phyloP scores from a whole-genome alignment of 2,329 filamentous ascomycete genomes.

The Phoma herbarum region DNA sequence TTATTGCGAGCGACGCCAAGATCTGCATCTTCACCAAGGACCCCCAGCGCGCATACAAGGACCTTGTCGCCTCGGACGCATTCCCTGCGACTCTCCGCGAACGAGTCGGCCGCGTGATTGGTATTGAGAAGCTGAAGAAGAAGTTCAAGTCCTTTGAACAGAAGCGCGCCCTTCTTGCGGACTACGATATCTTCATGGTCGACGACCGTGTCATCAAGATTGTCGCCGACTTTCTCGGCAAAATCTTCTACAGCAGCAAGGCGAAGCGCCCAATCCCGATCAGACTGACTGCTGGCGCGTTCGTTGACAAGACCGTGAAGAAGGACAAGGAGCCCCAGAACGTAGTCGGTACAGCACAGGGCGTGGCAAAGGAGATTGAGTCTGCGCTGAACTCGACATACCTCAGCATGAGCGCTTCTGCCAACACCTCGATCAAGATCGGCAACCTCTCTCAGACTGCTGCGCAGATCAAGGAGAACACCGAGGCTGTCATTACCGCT shows the following conservation, averaged over 20 bases:
- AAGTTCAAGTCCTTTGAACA: constrained; percentile 92
- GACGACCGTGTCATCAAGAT: constrained; percentile 82
- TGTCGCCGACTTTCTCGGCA: constrained; percentile 82
- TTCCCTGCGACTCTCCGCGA: constrained; percentile 59
- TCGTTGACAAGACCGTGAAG: constrained; percentile 63
- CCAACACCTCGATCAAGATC: constrained; percentile 81
- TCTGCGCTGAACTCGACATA: constrained; percentile 79
- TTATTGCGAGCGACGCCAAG: constrained; percentile 71
- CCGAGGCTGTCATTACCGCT: constrained; percentile 69
- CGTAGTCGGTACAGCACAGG: constrained; percentile 65
- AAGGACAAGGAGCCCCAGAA: constrained; percentile 46
- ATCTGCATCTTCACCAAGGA: constrained; percentile 88
- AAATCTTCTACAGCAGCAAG: constrained; percentile 88
- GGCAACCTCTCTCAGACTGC: constrained; percentile 78
- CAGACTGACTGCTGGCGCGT: constrained; percentile 70
- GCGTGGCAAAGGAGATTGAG: constrained; percentile 82
- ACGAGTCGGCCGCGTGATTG: constrained; percentile 71
- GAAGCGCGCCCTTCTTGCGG: constrained; percentile 76
- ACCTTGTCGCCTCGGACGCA: constrained; percentile 77
- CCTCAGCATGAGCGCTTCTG: constrained; percentile 79
- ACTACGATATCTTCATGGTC: constrained; percentile 93
- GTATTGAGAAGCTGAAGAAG: constrained; percentile 82
- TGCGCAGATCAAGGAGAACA: constrained; percentile 81
- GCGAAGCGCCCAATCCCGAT: constrained; percentile 89
- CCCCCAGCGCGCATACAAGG: constrained; percentile 87